Evolutionary conservation across 2,329 filamentous ascomycete genomes (phyloP).

Genomic region (Alternaria novae-zelandiae): DNA sequence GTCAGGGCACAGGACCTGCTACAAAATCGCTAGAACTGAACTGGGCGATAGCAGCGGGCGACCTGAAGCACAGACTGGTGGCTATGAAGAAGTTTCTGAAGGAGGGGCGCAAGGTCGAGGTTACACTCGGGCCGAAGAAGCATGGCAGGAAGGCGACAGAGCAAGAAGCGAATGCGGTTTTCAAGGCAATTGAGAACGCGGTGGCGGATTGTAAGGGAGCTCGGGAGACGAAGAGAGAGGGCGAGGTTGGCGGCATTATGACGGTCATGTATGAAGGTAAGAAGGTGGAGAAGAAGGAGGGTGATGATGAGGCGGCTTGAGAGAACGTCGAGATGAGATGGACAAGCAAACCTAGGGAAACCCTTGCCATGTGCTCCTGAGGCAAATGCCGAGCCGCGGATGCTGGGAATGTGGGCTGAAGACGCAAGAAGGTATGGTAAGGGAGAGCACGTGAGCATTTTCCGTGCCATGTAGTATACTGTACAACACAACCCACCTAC

Average conservation of each 20-base stretch:
- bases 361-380: not conserved
- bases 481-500: conserved; percentile 4
- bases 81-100: conserved; percentile 70
- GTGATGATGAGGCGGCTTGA: conserved; percentile 1
- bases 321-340: not conserved
- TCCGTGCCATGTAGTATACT: not conserved
- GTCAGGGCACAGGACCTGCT: conserved; percentile 30
- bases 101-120: conserved; percentile 77
- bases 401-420: not conserved
- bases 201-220: conserved; percentile 48
- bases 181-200: conserved; percentile 59
- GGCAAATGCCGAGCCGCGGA: not conserved
- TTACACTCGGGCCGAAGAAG: conserved; percentile 73
- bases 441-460: not conserved
- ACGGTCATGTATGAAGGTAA: conserved; percentile 41
- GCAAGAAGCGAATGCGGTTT: conserved; percentile 63
- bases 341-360: not conserved
- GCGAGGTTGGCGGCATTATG: conserved; percentile 39
- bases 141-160: conserved; percentile 64
- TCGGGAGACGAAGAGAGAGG: conserved; percentile 35
- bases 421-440: not conserved
- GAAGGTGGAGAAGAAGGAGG: conserved; percentile 24
- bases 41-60: conserved; percentile 81
- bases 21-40: conserved; percentile 85
- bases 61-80: conserved; percentile 65